These are phyloP conservation scores for Extremus antarcticus DNA, from an alignment of 495 filamentous ascomycete species.

Conservation along the genomic window DNA sequence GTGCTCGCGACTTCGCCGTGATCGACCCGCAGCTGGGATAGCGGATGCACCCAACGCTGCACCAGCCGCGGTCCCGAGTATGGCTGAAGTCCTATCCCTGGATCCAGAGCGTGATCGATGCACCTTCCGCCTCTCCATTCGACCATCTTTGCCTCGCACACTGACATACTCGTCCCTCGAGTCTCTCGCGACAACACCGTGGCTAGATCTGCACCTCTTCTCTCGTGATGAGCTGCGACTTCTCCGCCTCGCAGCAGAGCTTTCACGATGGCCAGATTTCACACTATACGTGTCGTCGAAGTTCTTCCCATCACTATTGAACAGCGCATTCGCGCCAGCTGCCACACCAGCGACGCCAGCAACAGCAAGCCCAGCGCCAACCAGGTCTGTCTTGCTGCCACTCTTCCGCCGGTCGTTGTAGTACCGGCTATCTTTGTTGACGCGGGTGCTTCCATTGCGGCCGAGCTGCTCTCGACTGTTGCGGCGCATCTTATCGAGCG, in stretches of 20 bases:
- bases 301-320: constrained; percentile 26
- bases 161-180: constrained; percentile 6
- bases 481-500: constrained; percentile 6
- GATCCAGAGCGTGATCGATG: constrained; percentile 36
- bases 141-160: constrained; percentile 14
- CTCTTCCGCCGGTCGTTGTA: constrained; percentile 44
- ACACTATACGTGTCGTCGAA: constrained; percentile 52
- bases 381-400: constrained; percentile 36
- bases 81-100: constrained; percentile 29
- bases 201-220: neutral
- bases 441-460: constrained; percentile 30
- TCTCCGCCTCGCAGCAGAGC: constrained; percentile 24
- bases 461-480: constrained; percentile 10
- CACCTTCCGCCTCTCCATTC: constrained; percentile 9
- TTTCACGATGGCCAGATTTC: constrained; percentile 40
- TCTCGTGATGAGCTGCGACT: constrained; percentile 18
- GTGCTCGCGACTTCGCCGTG: constrained; percentile 1
- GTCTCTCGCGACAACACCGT: constrained; percentile 4
- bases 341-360: constrained; percentile 35
- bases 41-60: constrained; percentile 34
- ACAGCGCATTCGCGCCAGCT: constrained; percentile 11
- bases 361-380: constrained; percentile 39
- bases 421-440: constrained; percentile 50
- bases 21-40: constrained; percentile 1
- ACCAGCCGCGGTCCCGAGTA: constrained; percentile 36